phyloP scores from a whole-genome alignment of 306 rosid species.

The Betula pendula region DNA sequence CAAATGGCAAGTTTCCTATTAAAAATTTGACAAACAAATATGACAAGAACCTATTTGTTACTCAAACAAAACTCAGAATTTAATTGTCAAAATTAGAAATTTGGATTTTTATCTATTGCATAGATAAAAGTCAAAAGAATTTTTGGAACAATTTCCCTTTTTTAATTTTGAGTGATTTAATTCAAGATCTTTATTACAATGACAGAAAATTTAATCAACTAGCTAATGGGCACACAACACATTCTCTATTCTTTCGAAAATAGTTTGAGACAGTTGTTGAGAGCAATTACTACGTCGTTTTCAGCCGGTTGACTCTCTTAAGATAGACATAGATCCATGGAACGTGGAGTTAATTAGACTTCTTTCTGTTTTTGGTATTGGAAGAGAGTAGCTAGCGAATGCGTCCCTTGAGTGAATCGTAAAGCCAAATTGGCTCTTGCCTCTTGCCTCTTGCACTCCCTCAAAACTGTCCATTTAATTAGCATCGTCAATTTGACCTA shows the following conservation, averaged over 20 bases:
- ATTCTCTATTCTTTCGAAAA: background rate
- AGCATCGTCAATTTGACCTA: background rate
- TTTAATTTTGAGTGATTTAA: background rate
- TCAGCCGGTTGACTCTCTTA: background rate
- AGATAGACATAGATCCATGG: conserved; percentile 32
- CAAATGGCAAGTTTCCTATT: too few relatives aligned
- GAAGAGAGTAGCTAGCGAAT: conserved; percentile 2
- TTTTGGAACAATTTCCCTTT: too few relatives aligned
- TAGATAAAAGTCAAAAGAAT: too few relatives aligned
- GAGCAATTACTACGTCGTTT: background rate
- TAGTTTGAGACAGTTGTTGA: background rate
- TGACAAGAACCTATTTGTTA: too few relatives aligned
- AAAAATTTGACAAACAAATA: too few relatives aligned
- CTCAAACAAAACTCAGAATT: too few relatives aligned
- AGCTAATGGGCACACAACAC: background rate
- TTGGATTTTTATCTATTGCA: too few relatives aligned
- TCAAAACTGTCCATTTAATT: background rate
- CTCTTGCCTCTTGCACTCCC: conserved; percentile 43
- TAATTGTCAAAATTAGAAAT: too few relatives aligned
- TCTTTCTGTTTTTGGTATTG: background rate
- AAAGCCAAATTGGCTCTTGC: too few relatives aligned
- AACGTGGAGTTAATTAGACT: conserved; percentile 25
- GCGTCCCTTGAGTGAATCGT: conserved; percentile 42
- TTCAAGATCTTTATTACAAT: background rate
- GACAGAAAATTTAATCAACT: background rate